phyloP scores from a whole-genome alignment of 2,329 filamentous ascomycete genomes.

The Akanthomyces muscarius region DNA sequence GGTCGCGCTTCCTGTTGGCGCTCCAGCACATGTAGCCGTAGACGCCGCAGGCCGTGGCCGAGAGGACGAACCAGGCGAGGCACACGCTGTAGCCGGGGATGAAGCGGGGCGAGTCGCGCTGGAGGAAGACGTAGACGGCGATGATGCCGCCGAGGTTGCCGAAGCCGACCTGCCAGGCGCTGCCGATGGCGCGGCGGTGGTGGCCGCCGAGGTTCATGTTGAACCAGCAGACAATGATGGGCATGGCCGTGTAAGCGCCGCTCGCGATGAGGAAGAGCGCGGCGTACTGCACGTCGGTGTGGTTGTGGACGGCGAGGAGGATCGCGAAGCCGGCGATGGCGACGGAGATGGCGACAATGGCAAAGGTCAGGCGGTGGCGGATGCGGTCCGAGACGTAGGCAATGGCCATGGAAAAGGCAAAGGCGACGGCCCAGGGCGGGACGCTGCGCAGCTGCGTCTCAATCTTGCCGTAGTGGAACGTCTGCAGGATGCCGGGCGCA shows the following conservation, averaged over 20 bases:
- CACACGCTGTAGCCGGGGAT: slow-evolving; percentile 72
- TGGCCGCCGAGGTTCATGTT: slow-evolving; percentile 76
- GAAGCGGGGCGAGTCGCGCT: slow-evolving; percentile 64
- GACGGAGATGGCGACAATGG: slow-evolving; percentile 68
- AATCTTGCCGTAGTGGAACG: slow-evolving; percentile 59
- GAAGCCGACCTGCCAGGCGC: slow-evolving; percentile 74
- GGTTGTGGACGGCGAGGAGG: slow-evolving; percentile 66
- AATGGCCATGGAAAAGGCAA: slow-evolving; percentile 71
- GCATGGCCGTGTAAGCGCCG: slow-evolving; percentile 84
- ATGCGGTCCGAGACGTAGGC: slow-evolving; percentile 68
- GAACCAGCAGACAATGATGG: slow-evolving; percentile 79
- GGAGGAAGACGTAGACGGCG: slow-evolving; percentile 65
- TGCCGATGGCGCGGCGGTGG: slow-evolving; percentile 64
- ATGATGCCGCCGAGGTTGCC: slow-evolving; percentile 79
- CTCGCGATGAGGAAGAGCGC: slow-evolving; percentile 78
- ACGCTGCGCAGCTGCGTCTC: slow-evolving; percentile 56
- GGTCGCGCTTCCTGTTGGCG: slow-evolving; percentile 59
- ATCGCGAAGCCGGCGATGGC: slow-evolving; percentile 72
- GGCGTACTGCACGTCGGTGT: slow-evolving; percentile 65
- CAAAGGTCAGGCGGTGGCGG: slow-evolving; percentile 70
- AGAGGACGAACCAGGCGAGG: slow-evolving; percentile 68
- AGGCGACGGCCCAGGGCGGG: slow-evolving; percentile 63
- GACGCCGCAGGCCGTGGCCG: slow-evolving; percentile 53
- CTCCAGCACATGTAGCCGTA: slow-evolving; percentile 57
- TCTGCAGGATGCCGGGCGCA: slow-evolving; percentile 65